Base-by-base conservation (phyloP, 2,329 filamentous ascomycete species). In the Fusarium pseudocircinatum region DNA sequence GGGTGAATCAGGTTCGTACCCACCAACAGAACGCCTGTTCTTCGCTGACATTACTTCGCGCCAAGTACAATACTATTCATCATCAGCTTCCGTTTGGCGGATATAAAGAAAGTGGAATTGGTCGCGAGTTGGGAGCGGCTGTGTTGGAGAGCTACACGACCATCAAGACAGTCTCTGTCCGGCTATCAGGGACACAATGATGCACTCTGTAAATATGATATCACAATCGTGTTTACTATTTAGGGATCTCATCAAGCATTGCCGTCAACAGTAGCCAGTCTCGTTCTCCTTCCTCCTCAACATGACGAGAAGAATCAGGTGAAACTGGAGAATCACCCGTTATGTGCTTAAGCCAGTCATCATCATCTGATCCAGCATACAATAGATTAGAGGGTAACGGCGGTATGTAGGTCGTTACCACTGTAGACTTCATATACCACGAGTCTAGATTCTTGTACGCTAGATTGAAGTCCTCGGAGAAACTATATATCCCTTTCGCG, bases 1-100 rank as follows among this genome's bases (percentile, higher is more conserved):
- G 46, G 46, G 46, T 49, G 0, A 49, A 49, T 11, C 46, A 49
- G 28, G 46, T 49, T 32, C 11, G 46, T 49, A 18, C 5, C 13
- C 1, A 28, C 5, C 16, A 0, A 44, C 18, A 46, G 1, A 28
- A 16, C 20, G 1, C 1, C 1, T 11, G 0, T 6, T 22, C 0
- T n/a, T 4, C 2, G 7, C 44, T 47, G 3, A 47, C 20, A 9
- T 30, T n/a, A 9, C 7, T 6, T 30, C 12, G 7, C 20, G 26
- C 16, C 0, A 1, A 32, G 46, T 49, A 49, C 5, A 49, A 49
- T n/a, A 49, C 46, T 32, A 32, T 49, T 18, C 46, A 49, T 4
- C 46, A 32, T 2, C 46, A 49, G 22, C 46, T 49, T 49, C 22
- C 46, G 0, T 49, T 49, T 49, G 46, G 46, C 0, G 46, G 46